A percentile compares a stretch with the other conserved stretches of the same genome.
Evolutionary conservation across 2,329 filamentous ascomycete species (phyloP).

Genomic region (Ceratocystis alfenasii): DNA sequence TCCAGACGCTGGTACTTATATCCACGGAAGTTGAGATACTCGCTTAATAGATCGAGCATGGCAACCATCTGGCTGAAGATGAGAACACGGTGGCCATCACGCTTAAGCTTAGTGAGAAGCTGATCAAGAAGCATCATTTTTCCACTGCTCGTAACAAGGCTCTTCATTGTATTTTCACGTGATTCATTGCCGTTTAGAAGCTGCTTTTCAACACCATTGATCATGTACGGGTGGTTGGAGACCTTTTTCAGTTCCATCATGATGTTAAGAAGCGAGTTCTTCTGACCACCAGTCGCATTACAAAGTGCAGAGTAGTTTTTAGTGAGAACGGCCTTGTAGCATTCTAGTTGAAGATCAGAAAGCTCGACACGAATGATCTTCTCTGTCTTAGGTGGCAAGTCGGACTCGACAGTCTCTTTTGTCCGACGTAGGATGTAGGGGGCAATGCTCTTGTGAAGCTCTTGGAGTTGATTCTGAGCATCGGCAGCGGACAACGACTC

Average conservation of each 20-base stretch:
- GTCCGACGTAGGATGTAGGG: conserved; percentile 92
- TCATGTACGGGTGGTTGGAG: conserved; percentile 98
- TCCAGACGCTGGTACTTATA: conserved; percentile 92
- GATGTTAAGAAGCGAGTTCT: conserved; percentile 90
- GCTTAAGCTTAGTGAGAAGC: conserved; percentile 84
- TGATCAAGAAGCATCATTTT: conserved; percentile 99
- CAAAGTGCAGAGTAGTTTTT: conserved; percentile 92
- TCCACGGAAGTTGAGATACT: conserved; percentile 85
- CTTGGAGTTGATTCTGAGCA: conserved; percentile 75
- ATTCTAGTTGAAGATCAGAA: conserved; percentile 90
- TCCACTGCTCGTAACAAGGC: conserved; percentile 89
- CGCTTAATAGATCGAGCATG: conserved; percentile 90
- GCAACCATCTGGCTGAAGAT: conserved; percentile 99
- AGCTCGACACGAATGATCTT: conserved; percentile 98
- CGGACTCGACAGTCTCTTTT: conserved; percentile 94
- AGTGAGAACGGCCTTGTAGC: conserved; percentile 97
- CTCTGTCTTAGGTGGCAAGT: conserved; percentile 91
- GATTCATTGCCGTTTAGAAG: conserved; percentile 69
- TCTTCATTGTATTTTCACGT: conserved; percentile 82
- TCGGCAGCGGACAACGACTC: conserved; percentile 65
- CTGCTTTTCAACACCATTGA: conserved; percentile 81
- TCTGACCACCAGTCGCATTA: conserved; percentile 78
- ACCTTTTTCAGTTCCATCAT: conserved; percentile 99
- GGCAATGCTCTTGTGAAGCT: conserved; percentile 74
- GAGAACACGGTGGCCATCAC: conserved; percentile 85